phyloP scores from a whole-genome alignment of 1,284 basidiomycete species.

The Ceratobasidium sp. region DNA sequence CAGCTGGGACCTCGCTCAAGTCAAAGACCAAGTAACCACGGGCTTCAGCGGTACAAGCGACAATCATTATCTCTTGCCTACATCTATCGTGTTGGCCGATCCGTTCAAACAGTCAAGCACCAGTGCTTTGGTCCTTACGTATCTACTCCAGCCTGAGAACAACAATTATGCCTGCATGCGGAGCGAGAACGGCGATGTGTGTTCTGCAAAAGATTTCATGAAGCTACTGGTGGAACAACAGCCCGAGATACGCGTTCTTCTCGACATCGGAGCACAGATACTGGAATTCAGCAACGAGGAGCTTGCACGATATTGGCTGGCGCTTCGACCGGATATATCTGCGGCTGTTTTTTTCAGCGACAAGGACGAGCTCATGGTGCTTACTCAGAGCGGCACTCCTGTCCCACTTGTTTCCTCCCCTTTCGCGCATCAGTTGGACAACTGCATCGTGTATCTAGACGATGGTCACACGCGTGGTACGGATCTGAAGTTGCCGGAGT shows the following conservation, averaged over 20 bases:
- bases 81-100: conserved; percentile 63
- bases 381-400: conserved; percentile 59
- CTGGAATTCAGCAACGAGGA: conserved; percentile 65
- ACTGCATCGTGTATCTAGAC: conserved; percentile 68
- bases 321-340: conserved; percentile 56
- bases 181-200: conserved; percentile 50
- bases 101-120: conserved; percentile 61
- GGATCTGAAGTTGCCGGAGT: conserved; percentile 65
- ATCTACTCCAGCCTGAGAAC: conserved; percentile 64
- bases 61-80: conserved; percentile 64
- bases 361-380: conserved; percentile 61
- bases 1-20: conserved; percentile 67
- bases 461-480: conserved; percentile 72
- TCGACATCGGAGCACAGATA: conserved; percentile 72
- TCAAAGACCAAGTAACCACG: conserved; percentile 58
- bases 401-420: conserved; percentile 63
- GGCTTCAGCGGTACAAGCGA: conserved; percentile 74
- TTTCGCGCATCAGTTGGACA: conserved; percentile 60
- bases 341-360: conserved; percentile 67
- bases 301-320: conserved; percentile 62
- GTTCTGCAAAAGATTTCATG: conserved; percentile 57
- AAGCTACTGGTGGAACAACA: conserved; percentile 55
- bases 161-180: conserved; percentile 56
- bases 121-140: conserved; percentile 65
- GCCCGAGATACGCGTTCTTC: conserved; percentile 61